A percentile compares a stretch with the other conserved stretches of the same genome.
Evolutionary conservation across 495 filamentous ascomycete genomes (phyloP).

Genomic region (Xylaria grammica): DNA sequence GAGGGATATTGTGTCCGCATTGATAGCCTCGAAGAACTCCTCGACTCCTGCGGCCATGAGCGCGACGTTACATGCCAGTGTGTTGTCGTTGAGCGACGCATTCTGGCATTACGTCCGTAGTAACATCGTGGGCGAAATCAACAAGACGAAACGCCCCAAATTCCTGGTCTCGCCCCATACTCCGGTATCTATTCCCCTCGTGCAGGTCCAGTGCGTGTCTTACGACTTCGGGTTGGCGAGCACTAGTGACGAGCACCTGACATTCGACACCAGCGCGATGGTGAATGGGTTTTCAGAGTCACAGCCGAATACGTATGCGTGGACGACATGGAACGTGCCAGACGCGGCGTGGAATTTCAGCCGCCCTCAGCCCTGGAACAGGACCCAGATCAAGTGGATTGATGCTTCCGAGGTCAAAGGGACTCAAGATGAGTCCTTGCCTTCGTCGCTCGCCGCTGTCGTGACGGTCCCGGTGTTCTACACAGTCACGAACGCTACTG

Average conservation of each 20-base stretch:
- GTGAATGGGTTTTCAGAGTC: background rate
- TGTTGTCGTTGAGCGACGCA: constrained; percentile 5
- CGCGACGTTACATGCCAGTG: constrained; percentile 12
- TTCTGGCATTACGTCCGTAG: constrained; percentile 20
- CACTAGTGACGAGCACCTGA: background rate
- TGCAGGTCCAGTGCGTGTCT: background rate
- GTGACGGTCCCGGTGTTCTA: background rate
- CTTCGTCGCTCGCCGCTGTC: background rate
- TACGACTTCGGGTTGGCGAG: background rate
- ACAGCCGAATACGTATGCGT: background rate
- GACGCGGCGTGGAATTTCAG: background rate
- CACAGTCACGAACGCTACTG: background rate
- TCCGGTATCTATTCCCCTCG: background rate
- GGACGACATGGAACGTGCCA: background rate
- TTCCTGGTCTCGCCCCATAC: background rate
- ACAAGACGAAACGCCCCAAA: background rate
- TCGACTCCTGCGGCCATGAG: background rate
- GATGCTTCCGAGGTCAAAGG: constrained; percentile 2
- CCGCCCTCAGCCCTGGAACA: background rate
- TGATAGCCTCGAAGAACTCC: background rate
- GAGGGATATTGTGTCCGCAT: constrained; percentile 1
- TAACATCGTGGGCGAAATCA: constrained; percentile 7
- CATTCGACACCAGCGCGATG: constrained; percentile 1
- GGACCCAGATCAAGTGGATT: constrained; percentile 15
- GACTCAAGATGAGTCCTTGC: background rate